These are phyloP conservation scores for Rhodotorula sp. DNA, from an alignment of 1,284 basidiomycete species.

Conservation along the genomic window DNA sequence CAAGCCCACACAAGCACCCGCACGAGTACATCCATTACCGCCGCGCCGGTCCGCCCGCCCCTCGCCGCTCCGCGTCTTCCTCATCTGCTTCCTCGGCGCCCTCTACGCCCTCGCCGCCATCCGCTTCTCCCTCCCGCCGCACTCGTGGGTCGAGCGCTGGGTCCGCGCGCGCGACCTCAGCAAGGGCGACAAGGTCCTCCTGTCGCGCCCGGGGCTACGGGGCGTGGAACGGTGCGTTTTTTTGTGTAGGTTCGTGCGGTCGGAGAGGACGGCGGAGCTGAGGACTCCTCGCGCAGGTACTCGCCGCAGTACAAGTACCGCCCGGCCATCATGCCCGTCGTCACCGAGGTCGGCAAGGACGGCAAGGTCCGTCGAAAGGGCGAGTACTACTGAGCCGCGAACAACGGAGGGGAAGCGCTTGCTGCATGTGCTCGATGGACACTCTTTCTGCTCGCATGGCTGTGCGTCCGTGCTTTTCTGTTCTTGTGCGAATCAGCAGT, in stretches of 20 bases:
- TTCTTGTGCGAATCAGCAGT: too few species aligned
- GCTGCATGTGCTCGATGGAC: too few species aligned
- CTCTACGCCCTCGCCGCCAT: constrained; percentile 24
- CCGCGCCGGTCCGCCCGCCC: background rate
- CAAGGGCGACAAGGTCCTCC: constrained; percentile 16
- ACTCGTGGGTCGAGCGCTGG: constrained; percentile 14
- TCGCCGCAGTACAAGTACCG: constrained; percentile 42
- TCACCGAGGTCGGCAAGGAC: constrained; percentile 24
- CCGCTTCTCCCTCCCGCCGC: constrained; percentile 24
- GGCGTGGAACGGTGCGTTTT: constrained; percentile 31
- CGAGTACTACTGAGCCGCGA: constrained; percentile 26
- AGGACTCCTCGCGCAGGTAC: constrained; percentile 30
- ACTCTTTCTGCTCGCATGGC: too few species aligned
- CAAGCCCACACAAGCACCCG: too few species aligned
- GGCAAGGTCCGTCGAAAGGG: constrained; percentile 39
- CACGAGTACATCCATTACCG: too few species aligned
- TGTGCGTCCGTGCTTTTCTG: too few species aligned
- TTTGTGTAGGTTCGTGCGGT: too few species aligned
- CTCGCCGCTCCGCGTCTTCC: constrained; percentile 13
- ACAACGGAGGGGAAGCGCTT: too few species aligned
- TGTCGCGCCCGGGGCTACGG: constrained; percentile 23
- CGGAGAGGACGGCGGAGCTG: background rate
- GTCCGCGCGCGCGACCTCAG: constrained; percentile 1
- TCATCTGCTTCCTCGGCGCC: constrained; percentile 18
- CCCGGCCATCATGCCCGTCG: constrained; percentile 41